phyloP scores from a whole-genome alignment of 768 basidiomycete species.

The Boletus tylopilopsis region DNA sequence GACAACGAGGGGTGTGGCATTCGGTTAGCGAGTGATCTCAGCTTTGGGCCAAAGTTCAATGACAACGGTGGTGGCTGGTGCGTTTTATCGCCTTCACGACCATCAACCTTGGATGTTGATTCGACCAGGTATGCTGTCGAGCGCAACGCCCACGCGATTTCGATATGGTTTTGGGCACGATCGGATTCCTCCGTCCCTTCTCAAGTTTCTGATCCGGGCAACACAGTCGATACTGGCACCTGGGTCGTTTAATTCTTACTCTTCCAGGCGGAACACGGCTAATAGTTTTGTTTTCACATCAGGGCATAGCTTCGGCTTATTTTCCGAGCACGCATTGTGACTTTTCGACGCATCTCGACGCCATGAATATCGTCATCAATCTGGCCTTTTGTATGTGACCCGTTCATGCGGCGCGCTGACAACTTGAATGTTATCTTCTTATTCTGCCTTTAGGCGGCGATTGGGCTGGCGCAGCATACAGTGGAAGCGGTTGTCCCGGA shows the following conservation, averaged over 20 bases:
- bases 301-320: constrained; percentile 18
- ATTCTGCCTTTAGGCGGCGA: constrained; percentile 23
- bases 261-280: neutral
- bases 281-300: neutral
- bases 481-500: constrained; percentile 22
- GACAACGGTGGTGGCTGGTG: constrained; percentile 36
- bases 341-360: constrained; percentile 13
- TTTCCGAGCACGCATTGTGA: constrained; percentile 12
- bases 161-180: constrained; percentile 41
- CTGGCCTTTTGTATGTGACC: constrained; percentile 19
- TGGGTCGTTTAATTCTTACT: constrained; percentile 22
- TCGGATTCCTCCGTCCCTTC: constrained; percentile 32
- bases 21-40: constrained; percentile 15
- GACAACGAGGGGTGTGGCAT: constrained; percentile 34
- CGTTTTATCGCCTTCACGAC: neutral
- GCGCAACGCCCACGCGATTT: constrained; percentile 28
- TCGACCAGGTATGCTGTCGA: constrained; percentile 35
- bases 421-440: neutral
- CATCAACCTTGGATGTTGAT: neutral
- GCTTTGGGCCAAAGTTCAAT: constrained; percentile 36
- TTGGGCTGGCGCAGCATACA: constrained; percentile 25
- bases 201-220: constrained; percentile 25
- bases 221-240: constrained; percentile 15
- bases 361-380: constrained; percentile 22
- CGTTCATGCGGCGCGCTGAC: neutral